These are phyloP conservation scores for Leucaena leucocephala DNA, from an alignment of 306 rosid species.

Conservation along the genomic window DNA sequence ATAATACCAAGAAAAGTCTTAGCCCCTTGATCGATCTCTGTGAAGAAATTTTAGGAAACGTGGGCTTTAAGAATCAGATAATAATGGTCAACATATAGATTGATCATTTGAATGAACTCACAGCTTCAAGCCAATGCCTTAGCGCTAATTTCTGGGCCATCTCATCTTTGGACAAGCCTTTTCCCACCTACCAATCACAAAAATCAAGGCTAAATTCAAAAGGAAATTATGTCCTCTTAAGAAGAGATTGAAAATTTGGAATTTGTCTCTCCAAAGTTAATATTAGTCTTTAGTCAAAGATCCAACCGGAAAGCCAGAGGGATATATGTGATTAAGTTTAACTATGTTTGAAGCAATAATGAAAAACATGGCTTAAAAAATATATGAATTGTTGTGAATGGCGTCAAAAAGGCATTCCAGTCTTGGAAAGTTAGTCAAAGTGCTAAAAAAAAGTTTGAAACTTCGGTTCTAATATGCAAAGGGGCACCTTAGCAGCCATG, in stretches of 20 bases:
- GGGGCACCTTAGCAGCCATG: constrained; percentile 71
- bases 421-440: constrained; percentile 22
- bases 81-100: constrained; percentile 10
- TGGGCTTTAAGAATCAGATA: neutral
- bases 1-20: constrained; percentile 7
- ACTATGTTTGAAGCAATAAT: constrained; percentile 8
- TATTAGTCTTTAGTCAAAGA: constrained; percentile 38
- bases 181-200: constrained; percentile 66
- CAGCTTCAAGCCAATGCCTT: constrained; percentile 96
- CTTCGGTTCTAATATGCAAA: constrained; percentile 5
- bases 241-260: constrained; percentile 34
- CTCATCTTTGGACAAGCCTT: constrained; percentile 76
- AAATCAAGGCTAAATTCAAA: neutral
- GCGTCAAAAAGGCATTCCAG: constrained; percentile 21
- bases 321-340: neutral
- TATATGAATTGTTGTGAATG: neutral
- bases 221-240: too few species aligned
- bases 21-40: neutral
- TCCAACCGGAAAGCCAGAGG: neutral
- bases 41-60: neutral
- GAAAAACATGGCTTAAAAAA: constrained; percentile 11
- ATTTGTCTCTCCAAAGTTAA: constrained; percentile 22
- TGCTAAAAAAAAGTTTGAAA: constrained; percentile 1
- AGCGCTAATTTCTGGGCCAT: constrained; percentile 73
- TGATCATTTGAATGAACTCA: constrained; percentile 40